These are phyloP conservation scores for Lodderomyces metapsilosis DNA, from an alignment of 1,139 yeast species.

Conservation along the genomic window DNA sequence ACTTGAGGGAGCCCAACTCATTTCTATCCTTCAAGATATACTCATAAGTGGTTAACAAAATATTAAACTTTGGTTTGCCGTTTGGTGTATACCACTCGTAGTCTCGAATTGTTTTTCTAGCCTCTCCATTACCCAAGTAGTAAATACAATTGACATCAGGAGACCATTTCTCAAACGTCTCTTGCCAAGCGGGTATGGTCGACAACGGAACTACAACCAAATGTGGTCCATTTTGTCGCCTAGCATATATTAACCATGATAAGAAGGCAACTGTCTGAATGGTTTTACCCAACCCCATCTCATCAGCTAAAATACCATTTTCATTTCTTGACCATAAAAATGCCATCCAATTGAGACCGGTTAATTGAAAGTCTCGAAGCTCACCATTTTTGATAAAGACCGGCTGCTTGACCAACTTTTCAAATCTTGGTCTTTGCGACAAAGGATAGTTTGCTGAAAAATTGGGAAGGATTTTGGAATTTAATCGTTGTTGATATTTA, in stretches of 20 bases:
- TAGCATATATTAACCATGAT: conserved; percentile 90
- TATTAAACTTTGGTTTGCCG: conserved; percentile 81
- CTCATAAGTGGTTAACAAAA: conserved; percentile 89
- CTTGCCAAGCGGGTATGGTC: conserved; percentile 99
- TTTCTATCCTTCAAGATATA: conserved; percentile 84
- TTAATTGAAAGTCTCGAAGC: conserved; percentile 92
- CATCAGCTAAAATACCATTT: conserved; percentile 97
- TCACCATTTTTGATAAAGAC: conserved; percentile 88
- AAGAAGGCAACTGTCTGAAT: conserved; percentile 95
- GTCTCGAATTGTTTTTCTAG: conserved; percentile 79
- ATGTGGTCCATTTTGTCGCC: conserved; percentile 97
- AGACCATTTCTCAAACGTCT: conserved; percentile 96
- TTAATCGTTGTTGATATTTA: conserved; percentile 75
- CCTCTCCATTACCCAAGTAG: conserved; percentile 87
- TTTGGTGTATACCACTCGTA: conserved; percentile 69
- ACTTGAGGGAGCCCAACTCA: conserved; percentile 77
- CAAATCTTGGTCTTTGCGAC: conserved; percentile 79
- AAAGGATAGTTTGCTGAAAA: conserved; percentile 74
- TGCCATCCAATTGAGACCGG: conserved; percentile 99
- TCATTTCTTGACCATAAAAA: conserved; percentile 96
- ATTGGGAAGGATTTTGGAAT: conserved; percentile 82
- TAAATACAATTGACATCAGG: conserved; percentile 93
- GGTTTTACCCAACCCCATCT: conserved; percentile 98
- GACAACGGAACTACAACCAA: conserved; percentile 93
- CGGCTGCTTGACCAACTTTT: conserved; percentile 84